Percentiles rank a stretch among this genome's conserved stretches.
phyloP scores from a whole-genome alignment of 108 stramenopile genomes.

The Pelagomonas calceolata region DNA sequence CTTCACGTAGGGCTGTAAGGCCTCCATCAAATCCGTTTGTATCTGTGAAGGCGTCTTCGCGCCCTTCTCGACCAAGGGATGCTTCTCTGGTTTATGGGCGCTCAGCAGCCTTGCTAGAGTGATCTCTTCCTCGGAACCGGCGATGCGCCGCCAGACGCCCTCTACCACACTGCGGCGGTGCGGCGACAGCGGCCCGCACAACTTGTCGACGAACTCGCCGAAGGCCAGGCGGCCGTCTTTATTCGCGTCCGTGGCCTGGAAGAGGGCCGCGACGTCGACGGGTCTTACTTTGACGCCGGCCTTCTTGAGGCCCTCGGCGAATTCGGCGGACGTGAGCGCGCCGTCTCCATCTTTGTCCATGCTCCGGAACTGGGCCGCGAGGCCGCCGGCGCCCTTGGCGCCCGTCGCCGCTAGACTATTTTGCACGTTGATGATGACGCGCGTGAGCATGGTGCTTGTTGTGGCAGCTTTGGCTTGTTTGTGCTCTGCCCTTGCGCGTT shows the following conservation, averaged over 20 bases:
- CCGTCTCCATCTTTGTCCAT: neutral
- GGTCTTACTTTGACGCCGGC: neutral
- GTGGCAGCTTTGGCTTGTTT: too few species aligned
- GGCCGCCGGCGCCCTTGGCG: neutral
- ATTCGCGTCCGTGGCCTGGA: neutral
- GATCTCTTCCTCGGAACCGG: neutral
- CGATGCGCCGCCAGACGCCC: neutral
- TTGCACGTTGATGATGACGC: neutral
- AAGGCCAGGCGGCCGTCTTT: neutral
- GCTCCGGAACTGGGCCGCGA: neutral
- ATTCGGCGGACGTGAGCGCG: neutral
- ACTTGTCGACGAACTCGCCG: neutral
- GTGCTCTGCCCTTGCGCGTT: too few species aligned
- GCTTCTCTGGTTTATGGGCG: neutral
- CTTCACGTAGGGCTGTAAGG: too few species aligned
- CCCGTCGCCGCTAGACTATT: neutral
- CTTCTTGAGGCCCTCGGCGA: neutral
- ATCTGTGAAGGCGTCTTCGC: neutral
- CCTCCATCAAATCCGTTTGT: too few species aligned
- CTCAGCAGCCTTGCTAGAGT: neutral
- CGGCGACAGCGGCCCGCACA: neutral
- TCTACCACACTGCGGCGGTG: neutral
- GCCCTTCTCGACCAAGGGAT: neutral
- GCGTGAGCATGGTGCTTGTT: neutral
- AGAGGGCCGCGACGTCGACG: neutral